A percentile compares a stretch with the other conserved stretches of the same genome.
phyloP scores from a whole-genome alignment of 148 eudicot genomes.

The Amaranthus palmeri region DNA sequence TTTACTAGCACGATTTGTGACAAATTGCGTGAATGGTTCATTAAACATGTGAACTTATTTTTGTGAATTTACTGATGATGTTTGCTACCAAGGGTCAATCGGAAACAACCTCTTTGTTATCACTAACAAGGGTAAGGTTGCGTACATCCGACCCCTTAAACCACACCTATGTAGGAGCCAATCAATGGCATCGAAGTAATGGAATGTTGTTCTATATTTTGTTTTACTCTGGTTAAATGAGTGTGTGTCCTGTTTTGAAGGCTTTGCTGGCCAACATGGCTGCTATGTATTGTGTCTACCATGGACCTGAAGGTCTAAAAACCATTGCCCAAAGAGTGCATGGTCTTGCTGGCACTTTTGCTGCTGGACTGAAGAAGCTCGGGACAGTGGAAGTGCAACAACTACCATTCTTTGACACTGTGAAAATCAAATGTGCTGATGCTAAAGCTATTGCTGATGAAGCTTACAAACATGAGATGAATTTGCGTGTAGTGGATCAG shows the following conservation, averaged over 20 bases:
- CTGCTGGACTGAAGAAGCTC: constrained; percentile 83
- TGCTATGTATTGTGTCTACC: constrained; percentile 97
- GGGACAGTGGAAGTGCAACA: constrained; percentile 81
- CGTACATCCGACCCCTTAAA: too few species aligned
- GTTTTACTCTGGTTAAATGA: constrained; percentile 5
- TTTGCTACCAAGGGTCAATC: neutral
- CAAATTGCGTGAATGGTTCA: constrained; percentile 5
- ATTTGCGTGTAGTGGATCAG: constrained; percentile 70
- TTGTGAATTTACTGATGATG: neutral
- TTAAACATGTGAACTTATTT: neutral
- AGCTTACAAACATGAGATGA: constrained; percentile 76
- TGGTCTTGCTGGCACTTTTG: constrained; percentile 85
- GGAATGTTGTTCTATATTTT: too few species aligned
- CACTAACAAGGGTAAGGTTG: too few species aligned
- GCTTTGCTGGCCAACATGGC: constrained; percentile 99
- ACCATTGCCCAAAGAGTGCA: constrained; percentile 88
- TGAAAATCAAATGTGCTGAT: constrained; percentile 73
- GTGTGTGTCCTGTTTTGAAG: constrained; percentile 33
- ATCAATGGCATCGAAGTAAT: too few species aligned
- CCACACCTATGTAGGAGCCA: too few species aligned
- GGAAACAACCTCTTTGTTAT: too few species aligned
- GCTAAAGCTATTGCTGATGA: constrained; percentile 71
- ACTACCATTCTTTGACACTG: constrained; percentile 89
- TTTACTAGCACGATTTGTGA: neutral
- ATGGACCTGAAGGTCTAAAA: constrained; percentile 98